These are phyloP conservation scores for Rosa hybrid DNA, from an alignment of 331 rosid species.

Conservation along the genomic window DNA sequence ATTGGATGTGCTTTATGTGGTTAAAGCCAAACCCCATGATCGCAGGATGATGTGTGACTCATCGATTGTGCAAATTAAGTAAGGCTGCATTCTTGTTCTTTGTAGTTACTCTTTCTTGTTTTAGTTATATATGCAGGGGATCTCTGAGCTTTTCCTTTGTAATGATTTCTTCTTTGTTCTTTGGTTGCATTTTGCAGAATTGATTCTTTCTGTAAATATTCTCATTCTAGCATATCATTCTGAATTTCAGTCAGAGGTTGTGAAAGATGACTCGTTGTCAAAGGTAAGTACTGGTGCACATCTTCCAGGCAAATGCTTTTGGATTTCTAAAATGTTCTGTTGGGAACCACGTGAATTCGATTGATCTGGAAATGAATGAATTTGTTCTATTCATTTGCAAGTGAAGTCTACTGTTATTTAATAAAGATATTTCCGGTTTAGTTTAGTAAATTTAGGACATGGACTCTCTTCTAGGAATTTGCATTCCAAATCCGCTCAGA, in stretches of 20 bases:
- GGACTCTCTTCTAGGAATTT: neutral
- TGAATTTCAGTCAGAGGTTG: constrained; percentile 21
- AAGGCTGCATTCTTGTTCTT: constrained; percentile 30
- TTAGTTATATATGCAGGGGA: neutral
- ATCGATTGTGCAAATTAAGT: constrained; percentile 41
- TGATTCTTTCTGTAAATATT: no score
- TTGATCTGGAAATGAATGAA: neutral
- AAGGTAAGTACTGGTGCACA: constrained; percentile 34
- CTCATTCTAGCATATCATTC: neutral
- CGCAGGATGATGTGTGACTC: constrained; percentile 59
- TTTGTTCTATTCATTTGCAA: neutral
- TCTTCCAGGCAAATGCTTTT: constrained; percentile 3
- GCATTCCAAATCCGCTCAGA: no score
- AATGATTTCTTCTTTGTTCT: constrained; percentile 10
- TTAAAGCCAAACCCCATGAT: constrained; percentile 29
- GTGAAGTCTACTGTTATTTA: neutral
- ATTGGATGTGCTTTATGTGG: constrained; percentile 16
- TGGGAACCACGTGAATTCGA: neutral
- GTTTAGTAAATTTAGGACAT: neutral
- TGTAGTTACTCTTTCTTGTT: constrained; percentile 12
- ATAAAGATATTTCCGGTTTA: neutral
- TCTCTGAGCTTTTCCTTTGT: constrained; percentile 9
- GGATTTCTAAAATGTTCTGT: neutral
- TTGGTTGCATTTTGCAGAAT: no score
- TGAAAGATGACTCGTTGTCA: constrained; percentile 26